Conservation (phyloP, 345 rosid genomes). For the Populus ilicifolia region DNA sequence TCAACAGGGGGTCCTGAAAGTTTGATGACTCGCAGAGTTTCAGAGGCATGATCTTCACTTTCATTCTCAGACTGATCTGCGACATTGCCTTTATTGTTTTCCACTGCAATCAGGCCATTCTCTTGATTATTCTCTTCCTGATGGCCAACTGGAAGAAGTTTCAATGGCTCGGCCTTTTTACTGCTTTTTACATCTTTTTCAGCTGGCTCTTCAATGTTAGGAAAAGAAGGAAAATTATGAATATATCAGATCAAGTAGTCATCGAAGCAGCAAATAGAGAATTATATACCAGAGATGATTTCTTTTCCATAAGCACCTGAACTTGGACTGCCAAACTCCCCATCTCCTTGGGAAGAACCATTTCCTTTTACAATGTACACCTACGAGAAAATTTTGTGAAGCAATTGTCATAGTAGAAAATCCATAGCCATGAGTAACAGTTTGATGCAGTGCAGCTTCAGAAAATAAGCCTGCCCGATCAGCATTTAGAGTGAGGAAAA, state of each 20-base stretch:
- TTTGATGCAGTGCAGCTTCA: neutral
- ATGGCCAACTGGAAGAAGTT: conserved; percentile 12
- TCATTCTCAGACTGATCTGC: conserved; percentile 10
- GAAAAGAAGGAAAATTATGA: neutral
- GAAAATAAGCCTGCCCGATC: neutral
- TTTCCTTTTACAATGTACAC: conserved; percentile 38
- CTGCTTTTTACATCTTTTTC: conserved; percentile 4
- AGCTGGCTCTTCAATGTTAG: neutral
- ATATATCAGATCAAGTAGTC: neutral
- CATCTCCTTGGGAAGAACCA: conserved; percentile 9
- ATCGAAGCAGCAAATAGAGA: neutral
- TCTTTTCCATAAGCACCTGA: conserved; percentile 13
- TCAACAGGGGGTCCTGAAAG: conserved; percentile 17
- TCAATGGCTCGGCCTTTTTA: conserved; percentile 1
- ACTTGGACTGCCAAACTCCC: conserved; percentile 6
- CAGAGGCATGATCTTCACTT: neutral
- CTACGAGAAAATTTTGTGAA: conserved; percentile 18
- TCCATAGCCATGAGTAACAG: neutral
- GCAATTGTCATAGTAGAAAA: neutral
- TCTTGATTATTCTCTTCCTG: conserved; percentile 14
- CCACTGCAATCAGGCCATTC: conserved; percentile 13
- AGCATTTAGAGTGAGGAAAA: neutral
- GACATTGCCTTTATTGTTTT: conserved; percentile 1
- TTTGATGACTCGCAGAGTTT: conserved; percentile 9
- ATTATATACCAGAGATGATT: conserved; percentile 25